A percentile compares a stretch with the other conserved stretches of the same genome.
phyloP scores from a whole-genome alignment of 352 stramenopile genomes.

The Phytopythium cucurbitacearum region DNA sequence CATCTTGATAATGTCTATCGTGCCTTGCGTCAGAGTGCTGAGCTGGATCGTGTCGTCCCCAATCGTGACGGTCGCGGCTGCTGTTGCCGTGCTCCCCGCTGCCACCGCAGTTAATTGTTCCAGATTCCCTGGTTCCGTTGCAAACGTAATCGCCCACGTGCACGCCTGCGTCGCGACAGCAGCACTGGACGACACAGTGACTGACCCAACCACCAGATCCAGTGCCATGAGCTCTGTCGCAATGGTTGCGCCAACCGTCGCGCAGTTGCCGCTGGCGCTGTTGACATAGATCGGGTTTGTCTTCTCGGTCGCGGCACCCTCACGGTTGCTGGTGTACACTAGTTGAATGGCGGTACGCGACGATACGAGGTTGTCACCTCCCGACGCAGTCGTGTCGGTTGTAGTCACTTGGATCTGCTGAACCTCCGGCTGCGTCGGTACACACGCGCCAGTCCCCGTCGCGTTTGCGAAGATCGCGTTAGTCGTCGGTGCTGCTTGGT shows the following conservation, averaged over 20 bases:
- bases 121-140: conserved; percentile 83
- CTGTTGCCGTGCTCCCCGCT: conserved; percentile 23
- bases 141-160: conserved; percentile 89
- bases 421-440: conserved; percentile 67
- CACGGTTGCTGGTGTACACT: conserved; percentile 73
- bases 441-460: conserved; percentile 58
- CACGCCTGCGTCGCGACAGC: conserved; percentile 63
- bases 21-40: conserved; percentile 64
- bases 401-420: conserved; percentile 90
- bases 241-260: conserved; percentile 53
- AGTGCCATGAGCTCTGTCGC: conserved; percentile 44
- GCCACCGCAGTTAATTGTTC: conserved; percentile 67
- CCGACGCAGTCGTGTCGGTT: conserved; percentile 83
- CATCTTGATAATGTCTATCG: conserved; percentile 92
- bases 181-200: conserved; percentile 47
- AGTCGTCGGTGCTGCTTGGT: conserved; percentile 46
- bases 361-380: conserved; percentile 89
- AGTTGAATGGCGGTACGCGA: conserved; percentile 83
- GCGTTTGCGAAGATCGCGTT: conserved; percentile 80
- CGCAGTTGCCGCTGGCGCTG: conserved; percentile 72
- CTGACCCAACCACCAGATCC: conserved; percentile 26
- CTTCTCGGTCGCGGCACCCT: conserved; percentile 37
- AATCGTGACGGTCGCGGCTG: conserved; percentile 38
- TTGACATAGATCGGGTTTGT: conserved; percentile 87
- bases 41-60: conserved; percentile 85